Evolutionary conservation across 2,329 filamentous ascomycete genomes (phyloP), one percentile per base, ranked within the genome.

Genomic region (Macrophomina phaseolina): DNA sequence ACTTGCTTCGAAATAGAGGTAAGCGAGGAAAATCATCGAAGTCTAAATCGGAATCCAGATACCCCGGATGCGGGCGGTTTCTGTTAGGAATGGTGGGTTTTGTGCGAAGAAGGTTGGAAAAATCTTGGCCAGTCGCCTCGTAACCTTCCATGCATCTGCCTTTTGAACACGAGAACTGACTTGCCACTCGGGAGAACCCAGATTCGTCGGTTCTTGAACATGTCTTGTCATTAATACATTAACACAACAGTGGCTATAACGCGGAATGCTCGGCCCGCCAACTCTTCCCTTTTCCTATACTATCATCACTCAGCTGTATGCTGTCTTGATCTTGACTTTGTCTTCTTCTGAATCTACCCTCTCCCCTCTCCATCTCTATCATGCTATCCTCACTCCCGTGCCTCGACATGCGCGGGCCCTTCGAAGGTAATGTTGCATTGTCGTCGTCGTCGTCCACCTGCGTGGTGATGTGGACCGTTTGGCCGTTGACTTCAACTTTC

Each of bases 311-410:
- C 32, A 62, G 5, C 58, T 45, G 32, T 38, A 62, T 62, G n/a
- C 58, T 62, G 9, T 49, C 2, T 5, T 16, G 16, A 18, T n/a
- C 45, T n/a, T 28, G 16, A 28, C 42, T 49, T 5, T 28, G 11
- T 16, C 58, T 16, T n/a, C 58, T 51, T 12, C 32, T 51, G 32
- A 62, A 62, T 45, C 11, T 16, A 2, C 56, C 58, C 45, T 62
- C 58, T 16, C 58, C 58, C n/a, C 58, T 9, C 12, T 62, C 58
- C 58, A 62, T 62, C 58, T 62, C 58, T 28, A 62, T 62, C 42
- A 62, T 62, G 58, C 58, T 49, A 28, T 62, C 58, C 6, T 62
- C 42, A 28, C 58, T 62, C 1, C 58, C 58, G 14, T 62, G 58
- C 32, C 58, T 42, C 5, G 58, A 62, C 42, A 62, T n/a, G 14